Conservation (phyloP, 495 filamentous ascomycete species). For the Pyrenula aspistea region DNA sequence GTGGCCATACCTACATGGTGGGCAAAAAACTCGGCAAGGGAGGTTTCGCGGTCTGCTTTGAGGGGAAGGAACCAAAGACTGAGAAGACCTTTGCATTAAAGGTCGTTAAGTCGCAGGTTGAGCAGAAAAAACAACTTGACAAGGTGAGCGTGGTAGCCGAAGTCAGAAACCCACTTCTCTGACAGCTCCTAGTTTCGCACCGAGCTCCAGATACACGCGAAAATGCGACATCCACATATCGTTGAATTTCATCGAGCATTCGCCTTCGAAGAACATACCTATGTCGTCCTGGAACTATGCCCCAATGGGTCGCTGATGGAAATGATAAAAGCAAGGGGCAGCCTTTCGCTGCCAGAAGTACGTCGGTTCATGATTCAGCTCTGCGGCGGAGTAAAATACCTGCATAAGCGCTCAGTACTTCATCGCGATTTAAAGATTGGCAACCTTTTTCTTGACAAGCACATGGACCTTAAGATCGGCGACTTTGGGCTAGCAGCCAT, state of each 20-base stretch:
- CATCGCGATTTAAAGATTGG: conserved; percentile 97
- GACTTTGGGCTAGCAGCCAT: conserved; percentile 97
- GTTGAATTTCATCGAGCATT: conserved; percentile 93
- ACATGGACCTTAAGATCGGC: conserved; percentile 97
- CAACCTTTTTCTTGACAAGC: conserved; percentile 86
- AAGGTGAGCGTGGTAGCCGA: conserved; percentile 50
- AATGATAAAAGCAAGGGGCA: conserved; percentile 83
- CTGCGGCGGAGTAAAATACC: conserved; percentile 90
- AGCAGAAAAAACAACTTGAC: conserved; percentile 68
- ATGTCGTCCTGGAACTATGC: conserved; percentile 88
- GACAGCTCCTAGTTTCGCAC: conserved; percentile 66
- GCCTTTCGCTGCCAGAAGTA: conserved; percentile 80
- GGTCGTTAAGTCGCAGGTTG: conserved; percentile 83
- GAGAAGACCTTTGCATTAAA: conserved; percentile 70
- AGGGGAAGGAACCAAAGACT: conserved; percentile 54
- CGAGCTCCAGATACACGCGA: conserved; percentile 94
- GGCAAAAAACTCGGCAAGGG: conserved; percentile 84
- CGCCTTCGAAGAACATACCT: conserved; percentile 75
- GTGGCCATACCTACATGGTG: conserved; percentile 68
- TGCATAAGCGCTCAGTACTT: conserved; percentile 88
- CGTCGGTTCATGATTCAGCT: conserved; percentile 88
- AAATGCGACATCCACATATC: conserved; percentile 88
- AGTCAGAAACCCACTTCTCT: background rate
- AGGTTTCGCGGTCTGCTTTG: conserved; percentile 87
- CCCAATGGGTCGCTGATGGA: conserved; percentile 97